Base-by-base conservation (phyloP, 2,329 filamentous ascomycete species). In the Rhynchosporium agropyri region DNA sequence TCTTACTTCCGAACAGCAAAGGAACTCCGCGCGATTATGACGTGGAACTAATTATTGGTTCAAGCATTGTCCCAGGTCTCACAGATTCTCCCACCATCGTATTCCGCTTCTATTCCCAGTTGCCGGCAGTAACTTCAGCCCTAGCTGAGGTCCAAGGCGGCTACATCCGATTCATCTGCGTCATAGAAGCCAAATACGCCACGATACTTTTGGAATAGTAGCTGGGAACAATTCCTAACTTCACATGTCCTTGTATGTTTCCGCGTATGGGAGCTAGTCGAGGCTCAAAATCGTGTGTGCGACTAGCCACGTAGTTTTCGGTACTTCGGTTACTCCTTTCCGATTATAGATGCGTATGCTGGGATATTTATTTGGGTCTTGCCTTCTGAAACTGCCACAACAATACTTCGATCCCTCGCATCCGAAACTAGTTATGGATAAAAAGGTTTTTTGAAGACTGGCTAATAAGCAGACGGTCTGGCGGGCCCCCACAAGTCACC, bases 391-490 rank as follows among this genome's bases (percentile, higher is more conserved):
- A 59, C 55, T 40, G 31, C 7, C 43, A 48, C 31, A 38, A 13
- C 61, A 5, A 49, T 10, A 31, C 36, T 56, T 43, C 36, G 12
- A 28, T 54, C 62, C 60, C 61, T 64, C 58, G 63, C 54, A 57
- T 40, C 63, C 65, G 65, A 53, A 49, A 46, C 58, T 51, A 56
- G 56, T 48, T 63, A 6, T 50, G 61, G 20, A 57, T 60, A 55
- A 20, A 58, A 63, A 66, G 63, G 49, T 60, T 65, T 58, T 64
- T 58, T 64, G 51, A 48, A 58, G 50, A 53, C 45, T 61, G 40
- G 40, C 57, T 64, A 58, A 61, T 62, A 61, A 57, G 36, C 54
- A 57, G 45, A n/a, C 49, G 40, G 48, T 61, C 33, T 56, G 31
- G n/a, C 31, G 55, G 20, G 51, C 33, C 48, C 63, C 63, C 63